These are phyloP conservation scores for Candida khao-thaluensis DNA, from an alignment of 805 yeast genomes.

Conservation along the genomic window DNA sequence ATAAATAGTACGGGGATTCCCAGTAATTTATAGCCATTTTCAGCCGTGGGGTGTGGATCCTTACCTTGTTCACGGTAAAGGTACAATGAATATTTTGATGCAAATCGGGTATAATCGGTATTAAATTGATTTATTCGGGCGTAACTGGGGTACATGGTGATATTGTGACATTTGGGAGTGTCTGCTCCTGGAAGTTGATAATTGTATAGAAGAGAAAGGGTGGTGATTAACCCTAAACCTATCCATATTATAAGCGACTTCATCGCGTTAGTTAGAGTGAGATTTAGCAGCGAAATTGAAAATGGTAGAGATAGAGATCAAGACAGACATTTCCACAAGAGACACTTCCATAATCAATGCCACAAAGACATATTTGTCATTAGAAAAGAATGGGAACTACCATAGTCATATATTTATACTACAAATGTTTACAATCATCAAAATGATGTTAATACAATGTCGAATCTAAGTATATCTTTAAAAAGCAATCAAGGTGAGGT, in stretches of 20 bases:
- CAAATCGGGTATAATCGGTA: slow-evolving; percentile 61
- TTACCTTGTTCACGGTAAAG: slow-evolving; percentile 81
- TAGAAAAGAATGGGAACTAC: no score
- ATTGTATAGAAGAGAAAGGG: slow-evolving; percentile 15
- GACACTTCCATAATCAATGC: no score
- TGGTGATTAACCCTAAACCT: slow-evolving; percentile 10
- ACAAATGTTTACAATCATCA: no score
- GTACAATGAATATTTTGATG: slow-evolving; percentile 80
- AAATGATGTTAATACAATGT: no score
- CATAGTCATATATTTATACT: no score
- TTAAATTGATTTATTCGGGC: slow-evolving; percentile 75
- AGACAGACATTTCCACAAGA: no score
- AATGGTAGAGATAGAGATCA: no score
- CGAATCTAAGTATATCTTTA: no score
- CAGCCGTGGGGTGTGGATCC: slow-evolving; percentile 52
- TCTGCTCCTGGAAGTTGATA: slow-evolving; percentile 29
- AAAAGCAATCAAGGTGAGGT: background rate
- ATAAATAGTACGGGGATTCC: slow-evolving; percentile 91
- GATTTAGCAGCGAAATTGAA: background rate
- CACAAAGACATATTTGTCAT: no score
- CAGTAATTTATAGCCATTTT: slow-evolving; percentile 33
- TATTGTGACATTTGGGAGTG: slow-evolving; percentile 53
- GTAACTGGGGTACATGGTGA: slow-evolving; percentile 83
- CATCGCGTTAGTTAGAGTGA: background rate
- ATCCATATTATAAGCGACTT: background rate